Percentiles rank a stretch among this genome's conserved stretches.
These are phyloP conservation scores for Pisolithus orientalis DNA, from an alignment of 768 basidiomycete genomes.

Conservation along the genomic window DNA sequence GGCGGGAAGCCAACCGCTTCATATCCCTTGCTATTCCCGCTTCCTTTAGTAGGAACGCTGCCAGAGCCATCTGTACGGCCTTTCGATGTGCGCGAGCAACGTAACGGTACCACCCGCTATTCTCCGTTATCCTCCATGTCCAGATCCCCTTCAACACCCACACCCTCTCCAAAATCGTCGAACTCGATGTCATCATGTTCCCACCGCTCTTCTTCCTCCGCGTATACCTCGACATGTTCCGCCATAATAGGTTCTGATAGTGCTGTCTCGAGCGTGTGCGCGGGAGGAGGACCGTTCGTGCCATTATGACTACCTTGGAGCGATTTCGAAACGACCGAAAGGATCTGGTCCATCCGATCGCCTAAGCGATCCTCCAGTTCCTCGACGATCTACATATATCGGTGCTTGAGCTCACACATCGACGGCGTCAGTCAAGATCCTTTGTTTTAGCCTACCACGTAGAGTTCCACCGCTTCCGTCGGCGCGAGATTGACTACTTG, in stretches of 20 bases:
- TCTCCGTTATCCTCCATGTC: slow-evolving; percentile 55
- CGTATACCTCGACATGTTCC: slow-evolving; percentile 9
- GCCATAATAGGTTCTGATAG: neutral
- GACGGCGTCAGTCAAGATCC: no score
- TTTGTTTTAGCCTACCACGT: slow-evolving; percentile 64
- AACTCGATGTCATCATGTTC: slow-evolving; percentile 41
- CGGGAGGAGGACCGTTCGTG: no score
- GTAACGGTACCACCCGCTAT: neutral
- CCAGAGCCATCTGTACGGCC: neutral
- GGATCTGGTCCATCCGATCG: slow-evolving; percentile 60
- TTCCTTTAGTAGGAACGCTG: neutral
- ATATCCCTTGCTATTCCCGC: neutral
- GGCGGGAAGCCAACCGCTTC: no score
- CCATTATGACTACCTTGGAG: slow-evolving; percentile 3
- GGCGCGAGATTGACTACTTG: slow-evolving; percentile 91
- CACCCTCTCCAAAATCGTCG: slow-evolving; percentile 62
- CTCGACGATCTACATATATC: slow-evolving; percentile 70
- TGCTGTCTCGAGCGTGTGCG: neutral
- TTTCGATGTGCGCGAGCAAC: neutral
- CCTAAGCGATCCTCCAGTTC: slow-evolving; percentile 83
- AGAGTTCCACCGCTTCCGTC: slow-evolving; percentile 75
- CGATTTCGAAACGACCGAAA: slow-evolving; percentile 48
- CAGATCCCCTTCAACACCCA: slow-evolving; percentile 63
- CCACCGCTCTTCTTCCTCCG: slow-evolving; percentile 19
- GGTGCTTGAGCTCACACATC: no score